Conservation (phyloP, 31 red algal species). For the Odonthalia washingtoniensis region DNA sequence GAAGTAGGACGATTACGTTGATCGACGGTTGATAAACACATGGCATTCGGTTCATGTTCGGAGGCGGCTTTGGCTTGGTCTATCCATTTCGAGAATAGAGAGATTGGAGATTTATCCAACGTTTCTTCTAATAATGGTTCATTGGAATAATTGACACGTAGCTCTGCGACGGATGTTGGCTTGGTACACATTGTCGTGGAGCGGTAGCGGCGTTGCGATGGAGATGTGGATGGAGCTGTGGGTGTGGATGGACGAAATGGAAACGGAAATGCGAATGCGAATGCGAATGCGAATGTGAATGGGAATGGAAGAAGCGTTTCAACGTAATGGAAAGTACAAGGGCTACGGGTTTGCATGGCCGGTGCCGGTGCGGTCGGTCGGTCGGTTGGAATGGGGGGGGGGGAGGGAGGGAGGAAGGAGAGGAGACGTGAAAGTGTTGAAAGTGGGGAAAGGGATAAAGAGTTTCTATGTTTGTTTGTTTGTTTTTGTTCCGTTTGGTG, state of each 20-base stretch:
- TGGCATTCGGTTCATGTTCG: slow-evolving; percentile 90
- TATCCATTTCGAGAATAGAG: slow-evolving; percentile 85
- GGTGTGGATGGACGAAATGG: no score
- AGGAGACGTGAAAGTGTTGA: neutral
- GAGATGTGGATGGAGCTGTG: no score
- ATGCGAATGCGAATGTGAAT: neutral
- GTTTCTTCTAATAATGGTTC: slow-evolving; percentile 1
- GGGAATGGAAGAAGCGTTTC: neutral
- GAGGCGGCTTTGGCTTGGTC: slow-evolving; percentile 58
- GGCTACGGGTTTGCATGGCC: no score
- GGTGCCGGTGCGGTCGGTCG: no score
- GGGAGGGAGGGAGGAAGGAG: neutral
- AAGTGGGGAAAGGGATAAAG: neutral
- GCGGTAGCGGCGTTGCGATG: neutral
- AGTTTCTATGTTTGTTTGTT: neutral
- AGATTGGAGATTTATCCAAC: slow-evolving; percentile 43
- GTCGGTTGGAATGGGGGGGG: no score
- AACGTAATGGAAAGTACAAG: no score
- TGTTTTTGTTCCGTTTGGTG: neutral
- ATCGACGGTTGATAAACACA: slow-evolving; percentile 88
- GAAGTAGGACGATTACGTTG: slow-evolving; percentile 64
- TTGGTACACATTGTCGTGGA: neutral
- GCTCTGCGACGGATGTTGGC: slow-evolving; percentile 24
- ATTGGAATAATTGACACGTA: slow-evolving; percentile 64
- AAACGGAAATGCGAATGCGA: no score